A percentile compares a stretch with the other conserved stretches of the same genome.
phyloP scores from a whole-genome alignment of 1,284 basidiomycete species.

The Mrakiaceae sp. region DNA sequence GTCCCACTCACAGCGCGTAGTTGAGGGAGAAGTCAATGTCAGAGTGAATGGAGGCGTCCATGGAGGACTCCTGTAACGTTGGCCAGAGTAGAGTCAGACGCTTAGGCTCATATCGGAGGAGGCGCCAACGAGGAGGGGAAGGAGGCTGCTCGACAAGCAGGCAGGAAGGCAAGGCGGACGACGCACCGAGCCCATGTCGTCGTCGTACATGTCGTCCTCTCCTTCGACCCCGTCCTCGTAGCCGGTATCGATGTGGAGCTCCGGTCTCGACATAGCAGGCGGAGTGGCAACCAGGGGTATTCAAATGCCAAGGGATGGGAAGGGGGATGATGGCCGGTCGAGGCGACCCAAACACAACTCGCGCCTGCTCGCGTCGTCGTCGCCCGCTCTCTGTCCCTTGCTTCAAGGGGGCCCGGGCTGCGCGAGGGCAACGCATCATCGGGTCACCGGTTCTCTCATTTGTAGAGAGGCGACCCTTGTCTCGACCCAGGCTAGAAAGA shows the following conservation, averaged over 20 bases:
- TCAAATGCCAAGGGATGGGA: neutral
- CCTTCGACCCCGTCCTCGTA: conserved; percentile 15
- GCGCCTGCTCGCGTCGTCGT: too few relatives aligned
- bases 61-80: neutral
- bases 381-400: neutral
- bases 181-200: conserved; percentile 21
- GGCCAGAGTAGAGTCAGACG: neutral
- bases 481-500: neutral
- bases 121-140: too few relatives aligned
- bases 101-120: too few relatives aligned
- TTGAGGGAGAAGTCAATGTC: conserved; percentile 42
- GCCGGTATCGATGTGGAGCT: conserved; percentile 3
- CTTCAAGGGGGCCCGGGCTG: neutral
- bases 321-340: neutral
- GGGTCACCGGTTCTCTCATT: too few relatives aligned
- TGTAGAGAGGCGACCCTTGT: neutral
- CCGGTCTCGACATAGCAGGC: neutral
- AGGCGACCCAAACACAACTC: neutral
- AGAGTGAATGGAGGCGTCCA: conserved; percentile 37
- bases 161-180: neutral
- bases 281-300: too few relatives aligned
- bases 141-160: neutral
- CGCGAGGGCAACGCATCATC: too few relatives aligned
- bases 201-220: conserved; percentile 28
- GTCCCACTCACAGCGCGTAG: conserved; percentile 36